These are phyloP conservation scores for Deuterostichococcus epilithicus DNA, from an alignment of 139 green algal species.

Conservation along the genomic window DNA sequence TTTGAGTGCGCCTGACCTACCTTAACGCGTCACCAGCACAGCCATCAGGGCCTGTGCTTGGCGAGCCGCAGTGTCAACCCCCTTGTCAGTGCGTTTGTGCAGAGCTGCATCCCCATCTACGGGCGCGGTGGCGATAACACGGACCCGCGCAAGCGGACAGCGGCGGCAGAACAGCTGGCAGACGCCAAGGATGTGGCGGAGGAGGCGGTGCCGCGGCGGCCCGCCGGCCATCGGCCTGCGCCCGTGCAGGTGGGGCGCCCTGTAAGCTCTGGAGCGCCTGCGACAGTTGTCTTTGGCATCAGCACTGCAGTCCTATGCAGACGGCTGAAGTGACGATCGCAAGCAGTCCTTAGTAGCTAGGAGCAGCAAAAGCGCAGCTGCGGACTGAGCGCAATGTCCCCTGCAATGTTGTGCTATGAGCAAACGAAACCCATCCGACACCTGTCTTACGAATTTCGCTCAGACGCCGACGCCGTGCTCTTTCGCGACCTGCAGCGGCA, in stretches of 20 bases:
- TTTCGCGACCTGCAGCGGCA: no score
- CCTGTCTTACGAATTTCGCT: no score
- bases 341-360: no score
- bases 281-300: background rate
- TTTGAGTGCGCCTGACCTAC: background rate
- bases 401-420: no score
- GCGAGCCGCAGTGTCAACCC: background rate
- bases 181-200: slow-evolving; percentile 4
- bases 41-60: background rate
- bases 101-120: slow-evolving; percentile 80
- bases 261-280: background rate
- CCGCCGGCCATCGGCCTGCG: slow-evolving; percentile 44
- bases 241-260: slow-evolving; percentile 22
- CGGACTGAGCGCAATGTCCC: no score
- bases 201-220: slow-evolving; percentile 32
- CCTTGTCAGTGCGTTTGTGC: background rate
- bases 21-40: background rate
- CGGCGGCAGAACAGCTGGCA: background rate
- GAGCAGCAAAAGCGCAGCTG: no score
- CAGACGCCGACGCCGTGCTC: background rate
- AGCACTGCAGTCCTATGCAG: background rate
- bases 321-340: background rate
- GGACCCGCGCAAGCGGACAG: slow-evolving; percentile 44
- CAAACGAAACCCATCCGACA: no score
- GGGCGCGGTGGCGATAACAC: slow-evolving; percentile 60